Evolutionary conservation across 306 rosid genomes (phyloP).

Genomic region (Quercus bicolor): DNA sequence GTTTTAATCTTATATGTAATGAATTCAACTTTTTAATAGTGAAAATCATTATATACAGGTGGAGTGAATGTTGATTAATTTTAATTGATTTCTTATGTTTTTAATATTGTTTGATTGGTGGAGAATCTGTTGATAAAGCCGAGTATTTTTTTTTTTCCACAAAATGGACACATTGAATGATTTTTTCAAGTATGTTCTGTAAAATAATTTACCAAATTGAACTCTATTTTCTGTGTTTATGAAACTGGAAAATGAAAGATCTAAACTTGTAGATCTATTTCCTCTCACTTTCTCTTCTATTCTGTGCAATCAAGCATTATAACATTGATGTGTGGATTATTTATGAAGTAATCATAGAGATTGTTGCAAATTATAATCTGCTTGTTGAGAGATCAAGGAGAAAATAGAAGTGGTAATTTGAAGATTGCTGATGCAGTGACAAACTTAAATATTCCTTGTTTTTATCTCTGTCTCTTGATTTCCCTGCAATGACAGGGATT

Average conservation of each 20-base stretch:
- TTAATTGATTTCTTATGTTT: not conserved
- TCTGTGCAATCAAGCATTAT: not conserved
- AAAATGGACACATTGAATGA: not conserved
- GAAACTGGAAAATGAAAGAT: not conserved
- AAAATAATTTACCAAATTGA: not conserved
- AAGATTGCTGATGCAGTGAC: not conserved
- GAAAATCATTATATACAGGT: not conserved
- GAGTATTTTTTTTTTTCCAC: not conserved
- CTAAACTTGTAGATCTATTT: not conserved
- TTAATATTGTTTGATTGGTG: not conserved
- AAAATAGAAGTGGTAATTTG: not conserved
- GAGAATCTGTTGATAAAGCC: not conserved
- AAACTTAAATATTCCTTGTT: not conserved
- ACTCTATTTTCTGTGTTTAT: not conserved
- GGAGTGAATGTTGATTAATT: not conserved
- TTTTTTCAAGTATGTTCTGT: not conserved
- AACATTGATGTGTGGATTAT: not conserved
- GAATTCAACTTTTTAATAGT: not conserved
- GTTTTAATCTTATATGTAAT: not conserved
- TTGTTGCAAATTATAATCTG: not conserved
- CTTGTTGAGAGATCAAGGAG: not conserved
- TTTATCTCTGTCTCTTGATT: not conserved
- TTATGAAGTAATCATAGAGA: not conserved
- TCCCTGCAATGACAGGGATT: not conserved
- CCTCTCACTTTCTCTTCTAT: not conserved